Base-by-base conservation (phyloP, 2,329 filamentous ascomycete genomes). In the Fusarium sp. region DNA sequence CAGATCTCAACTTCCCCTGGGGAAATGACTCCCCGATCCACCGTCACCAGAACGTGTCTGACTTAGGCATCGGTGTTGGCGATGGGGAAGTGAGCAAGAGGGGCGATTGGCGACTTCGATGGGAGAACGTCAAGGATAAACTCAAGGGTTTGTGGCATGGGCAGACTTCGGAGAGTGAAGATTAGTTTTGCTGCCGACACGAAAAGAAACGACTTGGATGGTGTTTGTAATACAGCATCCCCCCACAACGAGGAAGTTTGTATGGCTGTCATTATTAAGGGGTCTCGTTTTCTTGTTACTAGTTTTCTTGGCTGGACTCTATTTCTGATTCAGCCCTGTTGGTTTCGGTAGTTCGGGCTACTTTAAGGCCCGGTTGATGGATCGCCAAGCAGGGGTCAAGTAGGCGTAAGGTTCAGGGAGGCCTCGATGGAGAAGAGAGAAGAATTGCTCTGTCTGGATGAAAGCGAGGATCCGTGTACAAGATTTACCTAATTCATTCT, bases 1-100 rank as follows among this genome's bases (percentile, higher is more conserved):
- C 72, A 4, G 77, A 78, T 30, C 73, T 77, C 18, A 78, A 79
- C 60, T 80, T 74, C 27, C 80, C 80, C 3, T 81, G 80, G 80
- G 80, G 78, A 13, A 78, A 76, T 30, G 73, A 77, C 64, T 79
- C 76, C 40, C 79, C 79, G 2, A 60, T 78, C 34, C 79, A 82
- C 62, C 78, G 79, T 8, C 78, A 80, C 52, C 75, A 77, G 30
- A 77, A 78, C 55, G 70, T 75, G 49, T 73, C 72, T 10, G 68
- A 70, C n/a, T 69, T 77, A 6, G 62, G 70, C 30, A 56, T 71
- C n/a, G 76, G 74, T 24, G 60, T 71, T 24, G 52, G 49, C 20
- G 44, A 61, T 22, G 68, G 58, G 24, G 63, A 59, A 27, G 38
- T 61, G 27, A 48, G 41, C 18, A 51, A 56, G 44, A 65, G 54